Conservation (phyloP, 306 rosid genomes). For the Vicia villosa region DNA sequence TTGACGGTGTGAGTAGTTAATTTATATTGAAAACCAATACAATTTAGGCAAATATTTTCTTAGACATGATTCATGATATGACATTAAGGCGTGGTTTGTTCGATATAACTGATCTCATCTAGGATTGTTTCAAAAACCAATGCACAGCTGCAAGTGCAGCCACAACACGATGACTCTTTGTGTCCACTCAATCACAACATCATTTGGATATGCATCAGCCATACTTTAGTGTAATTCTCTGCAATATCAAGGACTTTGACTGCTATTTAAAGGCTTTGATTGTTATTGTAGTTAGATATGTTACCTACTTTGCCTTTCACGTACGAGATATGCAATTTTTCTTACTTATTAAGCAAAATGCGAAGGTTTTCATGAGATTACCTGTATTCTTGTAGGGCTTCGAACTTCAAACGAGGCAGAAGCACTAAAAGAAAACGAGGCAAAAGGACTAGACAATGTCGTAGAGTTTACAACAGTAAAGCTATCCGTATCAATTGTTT, state of each 20-base stretch:
- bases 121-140: neutral
- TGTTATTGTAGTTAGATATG: neutral
- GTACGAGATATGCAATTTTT: constrained; percentile 3
- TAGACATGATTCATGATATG: neutral
- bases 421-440: constrained; percentile 75
- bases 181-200: neutral
- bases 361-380: constrained; percentile 37
- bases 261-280: neutral
- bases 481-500: constrained; percentile 63
- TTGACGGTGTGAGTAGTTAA: constrained; percentile 13
- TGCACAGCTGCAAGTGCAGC: neutral
- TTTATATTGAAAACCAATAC: neutral
- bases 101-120: neutral
- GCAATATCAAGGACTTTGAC: neutral
- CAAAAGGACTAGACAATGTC: constrained; percentile 71
- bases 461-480: constrained; percentile 64
- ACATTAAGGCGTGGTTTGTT: neutral
- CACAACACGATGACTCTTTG: neutral
- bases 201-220: neutral
- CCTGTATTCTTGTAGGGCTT: constrained; percentile 90
- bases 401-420: constrained; percentile 89
- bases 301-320: neutral
- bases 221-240: neutral
- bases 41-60: neutral
- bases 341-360: neutral